Evolutionary conservation across 1,139 yeast species (phyloP).

Genomic region (Meyerozyma smithsonii): DNA sequence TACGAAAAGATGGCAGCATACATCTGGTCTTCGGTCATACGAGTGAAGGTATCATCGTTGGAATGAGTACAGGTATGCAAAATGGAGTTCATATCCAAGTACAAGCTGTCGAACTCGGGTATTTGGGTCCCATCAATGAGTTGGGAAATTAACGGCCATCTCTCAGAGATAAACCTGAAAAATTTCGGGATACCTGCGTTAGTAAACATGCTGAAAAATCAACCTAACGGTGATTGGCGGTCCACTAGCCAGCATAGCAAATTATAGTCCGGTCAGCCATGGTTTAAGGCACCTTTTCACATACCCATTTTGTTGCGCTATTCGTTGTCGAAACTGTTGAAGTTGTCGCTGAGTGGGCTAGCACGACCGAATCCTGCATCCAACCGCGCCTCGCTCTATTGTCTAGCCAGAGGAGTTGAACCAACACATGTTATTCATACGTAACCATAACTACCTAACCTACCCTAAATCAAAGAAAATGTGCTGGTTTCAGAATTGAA

Average conservation of each 20-base stretch:
- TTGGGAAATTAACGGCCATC: constrained; percentile 97
- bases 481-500: background rate
- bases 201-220: background rate
- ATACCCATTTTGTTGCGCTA: constrained; percentile 1
- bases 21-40: constrained; percentile 86
- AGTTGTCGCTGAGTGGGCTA: background rate
- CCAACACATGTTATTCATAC: background rate
- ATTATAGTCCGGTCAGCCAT: background rate
- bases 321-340: constrained; percentile 1
- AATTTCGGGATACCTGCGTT: constrained; percentile 88
- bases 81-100: constrained; percentile 96
- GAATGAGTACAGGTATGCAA: constrained; percentile 90
- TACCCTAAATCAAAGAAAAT: background rate
- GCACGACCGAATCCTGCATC: background rate
- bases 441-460: constrained; percentile 1
- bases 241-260: background rate
- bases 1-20: constrained; percentile 90
- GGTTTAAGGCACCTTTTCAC: background rate
- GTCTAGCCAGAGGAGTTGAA: background rate
- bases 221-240: background rate
- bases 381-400: background rate
- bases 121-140: constrained; percentile 78
- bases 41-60: constrained; percentile 53
- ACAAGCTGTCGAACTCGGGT: constrained; percentile 92
- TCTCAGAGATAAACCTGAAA: constrained; percentile 92